A percentile compares a stretch with the other conserved stretches of the same genome.
Evolutionary conservation across 257 asterid species (phyloP).

Genomic region (Nicotiana sylvestris): DNA sequence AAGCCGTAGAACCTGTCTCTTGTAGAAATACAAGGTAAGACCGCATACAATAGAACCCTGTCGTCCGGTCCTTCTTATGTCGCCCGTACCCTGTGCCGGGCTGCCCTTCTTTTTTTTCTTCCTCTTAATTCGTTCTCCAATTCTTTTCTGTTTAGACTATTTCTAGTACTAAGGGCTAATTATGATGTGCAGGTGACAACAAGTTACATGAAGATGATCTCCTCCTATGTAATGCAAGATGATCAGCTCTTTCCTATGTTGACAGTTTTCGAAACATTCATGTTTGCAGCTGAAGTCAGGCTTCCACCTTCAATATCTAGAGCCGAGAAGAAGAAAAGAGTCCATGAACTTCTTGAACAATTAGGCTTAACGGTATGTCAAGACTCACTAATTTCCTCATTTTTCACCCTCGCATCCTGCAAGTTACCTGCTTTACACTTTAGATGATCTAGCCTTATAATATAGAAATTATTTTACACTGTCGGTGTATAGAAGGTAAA

Average conservation of each 20-base stretch:
- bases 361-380: conserved; percentile 64
- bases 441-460: too few species aligned
- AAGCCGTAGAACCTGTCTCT: too few species aligned
- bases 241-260: conserved; percentile 89
- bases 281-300: conserved; percentile 90
- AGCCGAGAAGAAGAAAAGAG: conserved; percentile 67
- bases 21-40: too few species aligned
- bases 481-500: too few species aligned
- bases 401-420: background rate
- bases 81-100: too few species aligned
- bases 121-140: too few species aligned
- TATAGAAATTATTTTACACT: too few species aligned
- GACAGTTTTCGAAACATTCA: conserved; percentile 76
- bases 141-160: background rate
- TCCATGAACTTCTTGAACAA: conserved; percentile 64
- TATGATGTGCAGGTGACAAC: conserved; percentile 64
- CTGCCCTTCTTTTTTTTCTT: too few species aligned
- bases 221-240: conserved; percentile 91
- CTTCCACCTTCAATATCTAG: conserved; percentile 76
- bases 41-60: too few species aligned
- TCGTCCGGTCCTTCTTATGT: too few species aligned
- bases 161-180: background rate
- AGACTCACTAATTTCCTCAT: background rate
- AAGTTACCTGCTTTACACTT: too few species aligned
- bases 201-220: conserved; percentile 86